Conservation (phyloP, 129 eudicot species). For the Pseudognaphalium luteoalbum region DNA sequence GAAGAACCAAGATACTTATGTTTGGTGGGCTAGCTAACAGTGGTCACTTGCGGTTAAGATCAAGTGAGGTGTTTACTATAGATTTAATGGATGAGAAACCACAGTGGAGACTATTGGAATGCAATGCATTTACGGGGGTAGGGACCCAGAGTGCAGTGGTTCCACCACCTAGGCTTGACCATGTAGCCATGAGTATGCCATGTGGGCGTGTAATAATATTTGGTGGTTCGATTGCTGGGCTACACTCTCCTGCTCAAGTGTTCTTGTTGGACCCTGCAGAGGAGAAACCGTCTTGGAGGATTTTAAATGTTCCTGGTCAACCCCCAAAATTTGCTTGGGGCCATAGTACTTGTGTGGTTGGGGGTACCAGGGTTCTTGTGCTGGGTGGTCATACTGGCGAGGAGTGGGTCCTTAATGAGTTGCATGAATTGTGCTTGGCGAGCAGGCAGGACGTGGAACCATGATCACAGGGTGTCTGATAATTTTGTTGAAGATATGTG, state of each 20-base stretch:
- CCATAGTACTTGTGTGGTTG: slow-evolving; percentile 86
- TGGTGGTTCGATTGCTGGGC: slow-evolving; percentile 85
- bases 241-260: slow-evolving; percentile 84
- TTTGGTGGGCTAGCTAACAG: slow-evolving; percentile 89
- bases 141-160: slow-evolving; percentile 76
- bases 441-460: slow-evolving; percentile 63
- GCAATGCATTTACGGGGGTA: slow-evolving; percentile 70
- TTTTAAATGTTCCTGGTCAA: slow-evolving; percentile 68
- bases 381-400: slow-evolving; percentile 87
- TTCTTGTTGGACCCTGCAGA: slow-evolving; percentile 78
- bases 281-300: slow-evolving; percentile 82
- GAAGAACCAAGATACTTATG: slow-evolving; percentile 78
- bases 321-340: slow-evolving; percentile 94
- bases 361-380: slow-evolving; percentile 87
- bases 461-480: slow-evolving; percentile 22
- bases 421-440: slow-evolving; percentile 79
- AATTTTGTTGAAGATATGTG: background rate
- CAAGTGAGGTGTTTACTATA: slow-evolving; percentile 76
- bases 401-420: slow-evolving; percentile 87
- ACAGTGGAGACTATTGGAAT: slow-evolving; percentile 70
- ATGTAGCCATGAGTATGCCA: slow-evolving; percentile 86
- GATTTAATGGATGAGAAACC: slow-evolving; percentile 74
- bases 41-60: slow-evolving; percentile 73
- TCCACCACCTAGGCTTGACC: slow-evolving; percentile 91
- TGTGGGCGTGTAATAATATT: slow-evolving; percentile 83